Base-by-base conservation (phyloP, 306 rosid species). In the Sindora glabra region DNA sequence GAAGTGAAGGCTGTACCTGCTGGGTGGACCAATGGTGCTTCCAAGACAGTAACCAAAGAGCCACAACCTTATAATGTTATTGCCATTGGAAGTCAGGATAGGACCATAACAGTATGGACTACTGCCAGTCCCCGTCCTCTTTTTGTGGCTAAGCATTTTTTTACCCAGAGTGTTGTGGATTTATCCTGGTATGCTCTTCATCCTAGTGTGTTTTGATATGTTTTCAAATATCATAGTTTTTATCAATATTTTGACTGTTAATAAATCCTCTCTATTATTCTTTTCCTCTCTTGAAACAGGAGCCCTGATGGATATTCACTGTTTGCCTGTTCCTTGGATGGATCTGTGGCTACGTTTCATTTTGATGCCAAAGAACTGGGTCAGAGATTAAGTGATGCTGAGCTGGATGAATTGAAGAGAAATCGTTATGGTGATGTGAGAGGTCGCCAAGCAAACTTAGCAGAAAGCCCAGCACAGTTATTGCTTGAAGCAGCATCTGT, bases 131-230 rank as follows among this genome's bases (percentile, higher is more conserved):
- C 99, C 27, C 95, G 95, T 41, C 99, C 96, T 70, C 87, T 92
- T 49, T 92, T 92, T 73, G 99, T 92, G 48, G 99, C 99, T n/a
- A 92, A 89, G 89, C 99, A 92, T 78, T 92, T 92, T 69, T 92
- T 89, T 58, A 65, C 87, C 34, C 99, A 92, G 66, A 89, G 99
- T 75, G 99, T 92, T 66, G 99, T 92, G 48, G 99, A 92, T 86
- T 77, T 89, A 65, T 92, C 99, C 69, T 92, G 99, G 99, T 92
- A 86, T 59, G 76, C 5, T 48, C 53, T 71, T 72, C 16, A 29
- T 42, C 42, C 40, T 21, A 29, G 11, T 45, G 21, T 42, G 58
- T 37, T 19, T 69, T 49, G 39, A 66, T 27, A 15, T 44, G 65
- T 17, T n/a, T 51, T 36, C 26, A 22, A 14, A 22, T 55, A 55